Evolutionary conservation across 2,329 filamentous ascomycete genomes (phyloP), one percentile per base, ranked within the genome.

Genomic region (Thyridium curvatum): DNA sequence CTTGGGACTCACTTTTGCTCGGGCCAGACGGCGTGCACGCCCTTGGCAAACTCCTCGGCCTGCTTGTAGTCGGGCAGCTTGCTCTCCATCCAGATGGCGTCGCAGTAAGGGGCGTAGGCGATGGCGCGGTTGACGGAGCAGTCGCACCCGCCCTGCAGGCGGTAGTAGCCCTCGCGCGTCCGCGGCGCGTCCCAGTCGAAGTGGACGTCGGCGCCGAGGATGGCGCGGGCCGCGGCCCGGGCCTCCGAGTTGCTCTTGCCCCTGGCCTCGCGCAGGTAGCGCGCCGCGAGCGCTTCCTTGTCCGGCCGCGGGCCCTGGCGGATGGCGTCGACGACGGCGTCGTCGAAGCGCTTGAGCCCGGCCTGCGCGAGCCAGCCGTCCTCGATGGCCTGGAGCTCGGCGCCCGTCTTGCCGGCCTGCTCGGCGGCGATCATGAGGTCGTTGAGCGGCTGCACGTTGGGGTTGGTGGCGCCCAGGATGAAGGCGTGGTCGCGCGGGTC

Each of bases 1-100:
- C n/a, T 38, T 34, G 38, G 30, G 34, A 71, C 82, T 65, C 65
- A 91, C 86, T 98, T 98, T 65, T 96, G 87, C 68, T 98, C 86
- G 1, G 93, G 93, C 80, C 85, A 96, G 9, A 89, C 87, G 41
- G 88, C 85, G 65, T 97, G 93, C 31, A 98, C 91, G 36, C 93
- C 91, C 32, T 86, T 75, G 26, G 93, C 90, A 53, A 98, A 98
- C 58, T 96, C 85, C 69, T 88, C 79, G 17, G 93, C 93, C 69
- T 97, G 93, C 36, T 74, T 74, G 62, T 74, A 97, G 61, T 97
- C 91, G 34, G 93, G 93, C 50, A 95, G 73, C 70, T 95, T 96
- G 69, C 84, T 91, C 77, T 98, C 93, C 93, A 98, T 98, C 93
- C 93, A 98, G 65, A 98, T 94, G 61, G 94, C 81, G 57, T 97